Base-by-base conservation (phyloP, 139 green algal species). In the Tetradesmus obliquus region DNA sequence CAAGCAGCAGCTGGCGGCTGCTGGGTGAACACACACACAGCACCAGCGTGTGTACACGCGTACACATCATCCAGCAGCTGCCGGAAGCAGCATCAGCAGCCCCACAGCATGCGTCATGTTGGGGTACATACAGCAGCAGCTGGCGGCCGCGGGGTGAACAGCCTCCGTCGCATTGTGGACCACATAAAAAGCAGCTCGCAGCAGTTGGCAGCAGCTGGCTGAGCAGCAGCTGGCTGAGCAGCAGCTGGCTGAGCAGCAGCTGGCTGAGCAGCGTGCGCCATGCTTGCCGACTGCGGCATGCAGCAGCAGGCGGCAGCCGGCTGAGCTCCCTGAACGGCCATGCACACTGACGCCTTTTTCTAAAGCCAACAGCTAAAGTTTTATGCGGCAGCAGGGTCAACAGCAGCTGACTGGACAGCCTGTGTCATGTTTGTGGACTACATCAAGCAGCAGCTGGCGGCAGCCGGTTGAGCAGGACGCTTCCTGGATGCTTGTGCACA, bases 391-490 rank as follows among this genome's bases (percentile, higher is more conserved):
- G n/a, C n/a, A 71, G 17, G 60, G 57, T 62, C 57, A 5, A 7
- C 57, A 9, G 57, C 60, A 71, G 7, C 60, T 10, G 10, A 1
- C 0, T 10, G 10, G 19, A 1, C 69, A 92, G 92, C 2, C 87
- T n/a, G n/a, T n/a, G n/a, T n/a, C 20, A 94, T 99, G 93, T 99
- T 99, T 91, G 91, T 98, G 13, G 95, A 97, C 24, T 99, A 98
- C 93, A 86, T 99, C 51, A 92, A 91, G 57, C 91, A 96, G 19
- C 86, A 96, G 51, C 71, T 96, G 19, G 82, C 88, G 82, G 60
- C 60, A 71, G 60, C 60, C 15, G 60, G 60, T 0, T 71, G 32
- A 45, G 32, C 32, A 45, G n/a, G 60, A 71, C 60, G 9, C 57
- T 7, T 62, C 5, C 7, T 62, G 57, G 57, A 71, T 19, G 60